phyloP scores from a whole-genome alignment of 768 basidiomycete genomes.

The Trametes elegans region DNA sequence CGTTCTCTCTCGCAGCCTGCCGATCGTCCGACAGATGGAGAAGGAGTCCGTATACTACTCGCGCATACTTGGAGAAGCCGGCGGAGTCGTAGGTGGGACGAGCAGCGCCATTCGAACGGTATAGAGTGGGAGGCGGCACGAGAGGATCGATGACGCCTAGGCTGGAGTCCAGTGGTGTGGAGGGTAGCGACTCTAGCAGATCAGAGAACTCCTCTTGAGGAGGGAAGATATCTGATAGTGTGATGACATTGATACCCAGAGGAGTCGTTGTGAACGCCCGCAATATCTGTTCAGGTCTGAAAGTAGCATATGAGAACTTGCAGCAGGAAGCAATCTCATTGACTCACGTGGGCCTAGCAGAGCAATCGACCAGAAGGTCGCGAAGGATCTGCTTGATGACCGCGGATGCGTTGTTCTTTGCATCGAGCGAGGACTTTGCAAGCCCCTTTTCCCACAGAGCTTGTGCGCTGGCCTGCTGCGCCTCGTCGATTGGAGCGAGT shows the following conservation, averaged over 20 bases:
- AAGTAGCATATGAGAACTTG: not conserved
- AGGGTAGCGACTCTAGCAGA: conserved; percentile 42
- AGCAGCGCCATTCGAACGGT: conserved; percentile 12
- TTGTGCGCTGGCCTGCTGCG: conserved; percentile 22
- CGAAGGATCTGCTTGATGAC: conserved; percentile 44
- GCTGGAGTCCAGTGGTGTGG: conserved; percentile 49
- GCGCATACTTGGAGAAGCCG: conserved; percentile 64
- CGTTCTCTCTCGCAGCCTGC: conserved; percentile 51
- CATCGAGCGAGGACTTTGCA: conserved; percentile 22
- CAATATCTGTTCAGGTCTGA: conserved; percentile 29
- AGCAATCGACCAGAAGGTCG: conserved; percentile 39
- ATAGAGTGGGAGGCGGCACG: conserved; percentile 43
- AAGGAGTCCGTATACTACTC: conserved; percentile 56
- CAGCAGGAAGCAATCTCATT: not conserved
- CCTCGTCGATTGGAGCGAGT: conserved; percentile 25
- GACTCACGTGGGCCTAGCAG: conserved; percentile 33
- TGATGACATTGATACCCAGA: conserved; percentile 40
- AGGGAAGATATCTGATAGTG: conserved; percentile 55
- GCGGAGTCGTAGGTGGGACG: conserved; percentile 38
- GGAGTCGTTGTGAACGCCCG: conserved; percentile 27
- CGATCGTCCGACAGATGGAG: conserved; percentile 57
- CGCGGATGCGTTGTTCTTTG: conserved; percentile 28
- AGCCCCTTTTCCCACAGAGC: conserved; percentile 34
- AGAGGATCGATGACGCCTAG: conserved; percentile 60
- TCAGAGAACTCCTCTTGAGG: conserved; percentile 42